Evolutionary conservation across 139 green algal genomes (phyloP).

Genomic region (Ettlia oleoabundans): DNA sequence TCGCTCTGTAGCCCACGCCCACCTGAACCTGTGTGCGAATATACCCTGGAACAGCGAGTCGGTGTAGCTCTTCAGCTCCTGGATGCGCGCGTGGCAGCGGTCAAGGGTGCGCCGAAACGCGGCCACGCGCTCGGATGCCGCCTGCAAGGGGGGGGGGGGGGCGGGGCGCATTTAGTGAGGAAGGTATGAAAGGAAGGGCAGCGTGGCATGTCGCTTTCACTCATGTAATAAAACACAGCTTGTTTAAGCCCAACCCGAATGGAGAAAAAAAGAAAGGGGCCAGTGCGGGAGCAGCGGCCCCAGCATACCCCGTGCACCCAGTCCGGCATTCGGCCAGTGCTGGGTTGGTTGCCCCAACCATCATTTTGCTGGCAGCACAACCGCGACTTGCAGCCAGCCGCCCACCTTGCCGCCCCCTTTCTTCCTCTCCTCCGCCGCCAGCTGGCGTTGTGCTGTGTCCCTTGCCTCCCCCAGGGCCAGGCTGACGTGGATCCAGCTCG

Average conservation of each 20-base stretch:
- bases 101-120: slow-evolving; percentile 59
- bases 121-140: slow-evolving; percentile 33
- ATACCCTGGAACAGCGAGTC: slow-evolving; percentile 66
- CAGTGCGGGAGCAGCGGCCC: neutral
- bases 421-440: slow-evolving; percentile 58
- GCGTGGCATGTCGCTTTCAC: no score
- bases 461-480: slow-evolving; percentile 54
- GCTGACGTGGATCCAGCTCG: slow-evolving; percentile 57
- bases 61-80: slow-evolving; percentile 60
- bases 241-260: no score
- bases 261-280: neutral
- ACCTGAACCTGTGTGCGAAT: slow-evolving; percentile 66
- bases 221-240: no score
- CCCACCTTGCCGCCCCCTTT: slow-evolving; percentile 16
- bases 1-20: neutral
- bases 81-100: slow-evolving; percentile 44
- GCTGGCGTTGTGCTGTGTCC: slow-evolving; percentile 69
- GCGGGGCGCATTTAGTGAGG: no score
- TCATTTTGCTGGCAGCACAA: no score
- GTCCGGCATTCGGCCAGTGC: no score
- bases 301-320: no score
- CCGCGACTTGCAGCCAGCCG: neutral
- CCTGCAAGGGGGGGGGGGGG: neutral
- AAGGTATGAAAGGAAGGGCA: no score
- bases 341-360: no score